Conservation (phyloP, 2,329 filamentous ascomycete genomes). For the Magnaporthales sp. region DNA sequence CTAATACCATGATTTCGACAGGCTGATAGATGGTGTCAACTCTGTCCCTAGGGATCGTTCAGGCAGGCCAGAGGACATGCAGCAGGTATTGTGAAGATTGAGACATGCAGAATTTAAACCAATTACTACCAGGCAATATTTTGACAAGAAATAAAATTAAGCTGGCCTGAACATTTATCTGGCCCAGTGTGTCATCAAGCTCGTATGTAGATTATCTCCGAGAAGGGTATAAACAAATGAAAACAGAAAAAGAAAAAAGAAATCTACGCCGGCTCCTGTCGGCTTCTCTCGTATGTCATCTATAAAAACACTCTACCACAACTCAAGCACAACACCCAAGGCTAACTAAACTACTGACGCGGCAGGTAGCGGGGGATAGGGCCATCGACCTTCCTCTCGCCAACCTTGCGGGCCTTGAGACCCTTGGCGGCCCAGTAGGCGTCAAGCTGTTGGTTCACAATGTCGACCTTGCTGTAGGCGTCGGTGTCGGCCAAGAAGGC, state of each 20-base stretch:
- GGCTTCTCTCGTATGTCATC: no score
- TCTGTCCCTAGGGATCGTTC: no score
- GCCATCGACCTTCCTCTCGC: background rate
- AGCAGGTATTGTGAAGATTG: no score
- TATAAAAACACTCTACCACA: background rate
- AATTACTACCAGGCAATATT: no score
- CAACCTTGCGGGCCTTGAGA: slow-evolving; percentile 2
- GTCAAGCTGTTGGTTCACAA: slow-evolving; percentile 17
- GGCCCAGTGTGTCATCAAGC: background rate
- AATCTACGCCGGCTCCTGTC: background rate
- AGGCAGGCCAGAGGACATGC: no score
- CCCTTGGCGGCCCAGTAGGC: slow-evolving; percentile 16
- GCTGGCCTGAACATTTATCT: background rate
- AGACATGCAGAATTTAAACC: no score
- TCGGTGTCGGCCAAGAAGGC: slow-evolving; percentile 15
- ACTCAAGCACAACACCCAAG: background rate
- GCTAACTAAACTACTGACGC: background rate
- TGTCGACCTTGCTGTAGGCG: slow-evolving; percentile 15
- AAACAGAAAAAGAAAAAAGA: background rate
- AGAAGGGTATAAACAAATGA: background rate
- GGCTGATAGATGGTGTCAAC: background rate
- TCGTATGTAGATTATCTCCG: background rate
- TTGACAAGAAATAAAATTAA: background rate
- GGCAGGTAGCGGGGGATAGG: background rate
- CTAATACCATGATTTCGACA: background rate